A percentile compares a stretch with the other conserved stretches of the same genome.
Evolutionary conservation across 495 filamentous ascomycete species (phyloP).

Genomic region (Entonaema liquescens): DNA sequence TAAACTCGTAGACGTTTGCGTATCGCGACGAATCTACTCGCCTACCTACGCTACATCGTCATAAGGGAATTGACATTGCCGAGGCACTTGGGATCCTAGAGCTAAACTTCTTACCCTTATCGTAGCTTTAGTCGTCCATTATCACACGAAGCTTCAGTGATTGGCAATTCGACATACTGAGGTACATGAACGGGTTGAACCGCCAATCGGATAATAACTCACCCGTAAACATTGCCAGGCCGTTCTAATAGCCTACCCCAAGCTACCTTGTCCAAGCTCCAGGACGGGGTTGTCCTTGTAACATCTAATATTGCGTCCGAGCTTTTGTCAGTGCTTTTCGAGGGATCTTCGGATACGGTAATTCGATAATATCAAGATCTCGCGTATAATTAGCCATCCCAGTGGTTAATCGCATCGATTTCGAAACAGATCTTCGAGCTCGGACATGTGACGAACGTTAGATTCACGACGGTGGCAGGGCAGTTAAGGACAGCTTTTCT

Average conservation of each 20-base stretch:
- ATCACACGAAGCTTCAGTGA: not conserved
- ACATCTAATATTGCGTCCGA: not conserved
- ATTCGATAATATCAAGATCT: constrained; percentile 14
- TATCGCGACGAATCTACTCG: not conserved
- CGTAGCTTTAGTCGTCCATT: not conserved
- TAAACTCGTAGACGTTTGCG: not conserved
- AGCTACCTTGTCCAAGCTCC: not conserved
- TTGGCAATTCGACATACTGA: not conserved
- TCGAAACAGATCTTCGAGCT: constrained; percentile 19
- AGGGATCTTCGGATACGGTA: not conserved
- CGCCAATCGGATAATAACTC: not conserved
- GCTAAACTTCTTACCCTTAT: not conserved
- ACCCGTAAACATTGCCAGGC: not conserved
- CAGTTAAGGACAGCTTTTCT: constrained; percentile 15
- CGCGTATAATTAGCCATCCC: constrained; percentile 7
- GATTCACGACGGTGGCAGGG: constrained; percentile 17
- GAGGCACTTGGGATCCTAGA: not conserved
- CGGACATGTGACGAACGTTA: constrained; percentile 32
- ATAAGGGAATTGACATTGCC: not conserved
- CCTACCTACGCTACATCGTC: not conserved
- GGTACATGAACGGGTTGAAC: not conserved
- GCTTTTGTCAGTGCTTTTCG: constrained; percentile 2
- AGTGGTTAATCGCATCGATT: constrained; percentile 7
- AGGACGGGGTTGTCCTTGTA: not conserved
- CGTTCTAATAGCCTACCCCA: not conserved